phyloP scores from a whole-genome alignment of 1,284 basidiomycete species.

The Apiotrichum laibachii region DNA sequence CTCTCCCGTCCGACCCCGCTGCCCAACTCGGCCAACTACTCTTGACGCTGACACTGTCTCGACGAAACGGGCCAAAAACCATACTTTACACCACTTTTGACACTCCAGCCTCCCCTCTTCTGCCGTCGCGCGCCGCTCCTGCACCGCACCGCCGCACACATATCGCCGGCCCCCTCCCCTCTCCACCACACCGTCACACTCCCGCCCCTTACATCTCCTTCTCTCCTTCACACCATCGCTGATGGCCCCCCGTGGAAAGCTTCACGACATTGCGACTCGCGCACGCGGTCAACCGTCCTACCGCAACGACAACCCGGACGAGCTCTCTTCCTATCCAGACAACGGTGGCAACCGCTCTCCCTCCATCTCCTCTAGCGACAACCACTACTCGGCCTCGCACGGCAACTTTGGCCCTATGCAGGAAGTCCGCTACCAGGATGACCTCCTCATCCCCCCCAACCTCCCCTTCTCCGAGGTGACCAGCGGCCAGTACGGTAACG shows the following conservation, averaged over 20 bases:
- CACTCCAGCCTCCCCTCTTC: no score
- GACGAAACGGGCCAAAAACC: no score
- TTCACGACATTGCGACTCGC: conserved; percentile 11
- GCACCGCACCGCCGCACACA: no score
- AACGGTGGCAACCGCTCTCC: conserved; percentile 9
- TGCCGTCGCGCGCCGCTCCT: no score
- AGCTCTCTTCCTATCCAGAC: conserved; percentile 6
- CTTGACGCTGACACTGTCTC: no score
- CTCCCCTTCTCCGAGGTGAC: conserved; percentile 32
- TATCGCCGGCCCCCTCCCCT: no score
- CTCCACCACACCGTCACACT: background rate
- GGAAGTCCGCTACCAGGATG: conserved; percentile 29
- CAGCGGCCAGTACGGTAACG: conserved; percentile 15
- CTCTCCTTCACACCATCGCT: background rate
- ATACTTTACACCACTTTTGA: no score
- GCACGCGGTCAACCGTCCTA: conserved; percentile 2
- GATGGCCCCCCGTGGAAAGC: conserved; percentile 5
- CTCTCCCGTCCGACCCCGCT: no score
- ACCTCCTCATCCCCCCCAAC: conserved; percentile 31
- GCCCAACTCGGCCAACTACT: no score
- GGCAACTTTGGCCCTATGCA: conserved; percentile 15
- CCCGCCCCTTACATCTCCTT: background rate
- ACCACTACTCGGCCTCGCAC: conserved; percentile 20
- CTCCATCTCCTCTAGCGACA: conserved; percentile 7
- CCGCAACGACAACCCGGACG: conserved; percentile 4